Evolutionary conservation across 2,329 filamentous ascomycete genomes (phyloP).

Genomic region (Trichoderma breve): DNA sequence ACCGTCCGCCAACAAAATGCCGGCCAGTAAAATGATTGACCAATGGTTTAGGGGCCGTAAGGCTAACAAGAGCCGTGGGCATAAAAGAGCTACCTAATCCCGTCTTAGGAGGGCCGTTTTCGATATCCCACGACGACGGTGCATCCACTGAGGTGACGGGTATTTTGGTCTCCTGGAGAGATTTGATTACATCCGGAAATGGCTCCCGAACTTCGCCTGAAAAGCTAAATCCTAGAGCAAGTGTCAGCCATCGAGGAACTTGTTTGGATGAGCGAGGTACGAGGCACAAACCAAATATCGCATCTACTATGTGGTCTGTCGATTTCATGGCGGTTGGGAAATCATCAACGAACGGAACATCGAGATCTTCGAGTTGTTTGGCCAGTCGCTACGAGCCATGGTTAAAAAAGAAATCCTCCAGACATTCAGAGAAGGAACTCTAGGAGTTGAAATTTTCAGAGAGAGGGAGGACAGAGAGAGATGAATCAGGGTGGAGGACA

Average conservation of each 20-base stretch:
- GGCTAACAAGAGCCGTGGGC: conserved; percentile 76
- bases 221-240: conserved; percentile 75
- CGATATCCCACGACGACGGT: conserved; percentile 92
- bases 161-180: conserved; percentile 68
- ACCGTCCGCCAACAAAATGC: conserved; percentile 89
- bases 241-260: conserved; percentile 18
- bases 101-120: conserved; percentile 72
- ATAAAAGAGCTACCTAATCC: conserved; percentile 79
- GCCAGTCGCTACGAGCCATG: conserved; percentile 62
- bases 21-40: conserved; percentile 79
- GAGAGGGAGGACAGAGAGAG: background rate
- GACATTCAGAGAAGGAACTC: background rate
- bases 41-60: conserved; percentile 91
- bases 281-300: conserved; percentile 72
- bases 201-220: conserved; percentile 89
- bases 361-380: conserved; percentile 80
- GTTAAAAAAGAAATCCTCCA: conserved; percentile 31
- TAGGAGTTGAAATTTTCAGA: background rate
- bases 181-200: conserved; percentile 76
- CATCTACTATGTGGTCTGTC: conserved; percentile 82
- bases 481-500: background rate
- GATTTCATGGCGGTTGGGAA: conserved; percentile 65
- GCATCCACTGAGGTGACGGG: conserved; percentile 89
- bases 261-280: background rate
- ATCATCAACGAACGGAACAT: conserved; percentile 80